Conservation (phyloP, 345 rosid species). For the Lagerstroemia speciosa region DNA sequence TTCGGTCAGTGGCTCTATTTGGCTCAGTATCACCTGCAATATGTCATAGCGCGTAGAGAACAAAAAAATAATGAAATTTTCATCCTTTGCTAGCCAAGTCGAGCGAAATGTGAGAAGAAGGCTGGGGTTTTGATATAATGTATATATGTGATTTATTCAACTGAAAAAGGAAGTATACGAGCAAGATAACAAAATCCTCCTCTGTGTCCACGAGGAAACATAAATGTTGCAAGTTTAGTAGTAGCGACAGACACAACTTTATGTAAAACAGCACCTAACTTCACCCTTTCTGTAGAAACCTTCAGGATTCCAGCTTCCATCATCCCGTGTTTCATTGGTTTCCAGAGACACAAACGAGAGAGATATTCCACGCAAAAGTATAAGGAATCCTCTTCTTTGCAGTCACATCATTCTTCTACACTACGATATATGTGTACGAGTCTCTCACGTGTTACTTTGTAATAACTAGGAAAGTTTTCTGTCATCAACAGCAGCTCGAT, state of each 20-base stretch:
- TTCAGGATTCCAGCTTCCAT: slow-evolving; percentile 14
- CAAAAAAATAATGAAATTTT: background rate
- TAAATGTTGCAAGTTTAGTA: background rate
- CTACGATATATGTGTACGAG: too few species aligned
- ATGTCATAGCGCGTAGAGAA: background rate
- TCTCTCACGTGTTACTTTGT: too few species aligned
- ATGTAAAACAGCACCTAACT: slow-evolving; percentile 40
- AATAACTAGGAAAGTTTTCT: too few species aligned
- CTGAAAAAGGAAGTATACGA: slow-evolving; percentile 22
- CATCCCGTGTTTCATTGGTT: background rate
- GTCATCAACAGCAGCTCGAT: background rate
- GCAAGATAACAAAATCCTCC: slow-evolving; percentile 16
- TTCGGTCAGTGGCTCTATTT: slow-evolving; percentile 80
- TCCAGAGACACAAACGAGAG: background rate
- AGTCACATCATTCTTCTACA: too few species aligned
- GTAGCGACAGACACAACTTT: slow-evolving; percentile 43
- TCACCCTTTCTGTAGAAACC: slow-evolving; percentile 36
- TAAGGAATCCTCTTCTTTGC: too few species aligned
- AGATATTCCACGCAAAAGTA: background rate
- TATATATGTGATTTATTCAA: background rate
- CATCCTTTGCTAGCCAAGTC: too few species aligned
- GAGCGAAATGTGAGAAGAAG: too few species aligned
- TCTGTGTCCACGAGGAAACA: slow-evolving; percentile 9
- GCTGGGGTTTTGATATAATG: too few species aligned
- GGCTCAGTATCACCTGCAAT: slow-evolving; percentile 51